Percentiles rank a stretch among this genome's conserved stretches.
These are phyloP conservation scores for Dalbergia oliveri DNA, from an alignment of 306 rosid genomes.

Conservation along the genomic window DNA sequence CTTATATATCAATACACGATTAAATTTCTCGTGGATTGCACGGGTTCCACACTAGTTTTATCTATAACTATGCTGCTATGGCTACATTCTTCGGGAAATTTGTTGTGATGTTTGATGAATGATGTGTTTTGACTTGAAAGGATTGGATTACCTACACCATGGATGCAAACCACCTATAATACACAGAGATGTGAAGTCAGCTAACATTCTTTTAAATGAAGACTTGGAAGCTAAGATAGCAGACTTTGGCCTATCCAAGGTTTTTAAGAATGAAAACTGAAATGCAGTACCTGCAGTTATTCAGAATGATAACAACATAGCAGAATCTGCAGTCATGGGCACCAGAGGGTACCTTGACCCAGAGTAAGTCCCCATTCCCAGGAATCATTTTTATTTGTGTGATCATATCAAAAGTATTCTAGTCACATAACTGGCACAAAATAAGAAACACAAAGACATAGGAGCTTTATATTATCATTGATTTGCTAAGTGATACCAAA, in stretches of 20 bases:
- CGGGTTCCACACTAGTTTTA: neutral
- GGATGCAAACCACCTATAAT: conserved; percentile 82
- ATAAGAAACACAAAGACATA: neutral
- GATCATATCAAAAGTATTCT: too few relatives aligned
- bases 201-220: conserved; percentile 73
- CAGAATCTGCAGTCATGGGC: conserved; percentile 59
- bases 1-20: too few relatives aligned
- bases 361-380: conserved; percentile 53
- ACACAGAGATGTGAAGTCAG: conserved; percentile 77
- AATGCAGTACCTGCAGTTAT: conserved; percentile 38
- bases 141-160: conserved; percentile 75
- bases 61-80: neutral
- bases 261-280: conserved; percentile 50
- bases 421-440: neutral
- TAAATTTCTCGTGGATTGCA: too few relatives aligned
- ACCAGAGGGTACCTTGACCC: conserved; percentile 86
- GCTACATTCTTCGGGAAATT: conserved; percentile 4
- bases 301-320: conserved; percentile 20
- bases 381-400: conserved; percentile 6
- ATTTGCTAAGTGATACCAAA: neutral
- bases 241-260: conserved; percentile 78
- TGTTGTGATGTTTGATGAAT: conserved; percentile 32
- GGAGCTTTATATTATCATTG: neutral
- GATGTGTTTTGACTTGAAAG: conserved; percentile 48
- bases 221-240: conserved; percentile 77